Conservation (phyloP, 2,329 filamentous ascomycete genomes). For the Teratosphaeria gauchensis region DNA sequence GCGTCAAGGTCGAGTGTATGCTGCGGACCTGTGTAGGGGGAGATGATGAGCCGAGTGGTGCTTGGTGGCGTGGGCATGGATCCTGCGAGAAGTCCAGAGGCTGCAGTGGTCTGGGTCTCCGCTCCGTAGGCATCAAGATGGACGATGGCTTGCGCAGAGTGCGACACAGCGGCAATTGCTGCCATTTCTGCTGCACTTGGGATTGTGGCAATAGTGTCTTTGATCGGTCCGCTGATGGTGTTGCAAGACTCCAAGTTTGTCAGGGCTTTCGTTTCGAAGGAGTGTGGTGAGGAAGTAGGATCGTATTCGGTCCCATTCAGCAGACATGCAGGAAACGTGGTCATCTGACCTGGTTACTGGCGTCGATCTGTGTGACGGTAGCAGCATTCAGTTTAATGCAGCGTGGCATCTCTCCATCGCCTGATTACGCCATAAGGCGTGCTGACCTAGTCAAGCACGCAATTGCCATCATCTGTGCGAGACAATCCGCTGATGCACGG, state of each 20-base stretch:
- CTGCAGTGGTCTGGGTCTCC: too few relatives aligned
- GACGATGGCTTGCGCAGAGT: neutral
- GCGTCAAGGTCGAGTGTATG: conserved; percentile 66
- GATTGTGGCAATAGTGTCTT: neutral
- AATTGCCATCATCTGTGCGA: neutral
- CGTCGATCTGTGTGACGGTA: neutral
- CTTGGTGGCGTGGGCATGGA: too few relatives aligned
- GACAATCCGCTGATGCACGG: too few relatives aligned
- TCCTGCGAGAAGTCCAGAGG: too few relatives aligned
- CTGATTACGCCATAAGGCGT: neutral
- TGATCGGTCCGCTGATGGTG: neutral
- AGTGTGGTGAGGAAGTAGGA: neutral
- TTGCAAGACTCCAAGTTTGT: neutral
- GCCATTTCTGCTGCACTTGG: neutral
- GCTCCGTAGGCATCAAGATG: too few relatives aligned
- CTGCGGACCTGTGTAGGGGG: conserved; percentile 61
- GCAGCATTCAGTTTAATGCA: neutral
- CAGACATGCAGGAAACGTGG: neutral
- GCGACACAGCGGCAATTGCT: neutral
- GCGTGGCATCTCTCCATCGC: neutral
- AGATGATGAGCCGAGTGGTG: conserved; percentile 30
- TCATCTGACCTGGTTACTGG: neutral
- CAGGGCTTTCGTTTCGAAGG: neutral
- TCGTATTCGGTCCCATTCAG: neutral
- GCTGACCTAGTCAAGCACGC: neutral